These are phyloP conservation scores for Exophiala mesophila DNA, from an alignment of 2,329 filamentous ascomycete species.

Conservation along the genomic window DNA sequence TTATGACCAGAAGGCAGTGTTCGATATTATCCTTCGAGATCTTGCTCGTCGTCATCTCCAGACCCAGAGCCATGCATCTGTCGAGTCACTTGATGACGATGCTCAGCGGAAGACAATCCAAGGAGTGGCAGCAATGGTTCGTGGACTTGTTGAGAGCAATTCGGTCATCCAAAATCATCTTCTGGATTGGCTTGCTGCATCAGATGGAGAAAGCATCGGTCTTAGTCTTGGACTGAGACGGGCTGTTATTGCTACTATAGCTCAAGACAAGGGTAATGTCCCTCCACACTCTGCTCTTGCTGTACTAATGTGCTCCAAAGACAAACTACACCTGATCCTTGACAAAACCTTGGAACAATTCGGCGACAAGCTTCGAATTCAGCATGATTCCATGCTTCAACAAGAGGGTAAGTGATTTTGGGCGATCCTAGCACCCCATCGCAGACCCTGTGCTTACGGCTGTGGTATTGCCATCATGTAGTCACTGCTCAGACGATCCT, in stretches of 20 bases:
- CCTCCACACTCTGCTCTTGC: not conserved
- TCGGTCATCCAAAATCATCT: constrained; percentile 51
- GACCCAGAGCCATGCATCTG: constrained; percentile 17
- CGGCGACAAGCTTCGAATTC: constrained; percentile 80
- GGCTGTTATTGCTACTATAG: constrained; percentile 57
- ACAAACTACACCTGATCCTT: constrained; percentile 52
- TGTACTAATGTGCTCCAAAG: constrained; percentile 32
- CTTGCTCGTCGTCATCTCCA: constrained; percentile 39
- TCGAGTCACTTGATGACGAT: constrained; percentile 19
- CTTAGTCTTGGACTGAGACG: constrained; percentile 62
- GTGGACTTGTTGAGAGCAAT: constrained; percentile 45
- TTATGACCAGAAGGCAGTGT: constrained; percentile 45
- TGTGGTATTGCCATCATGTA: constrained; percentile 33
- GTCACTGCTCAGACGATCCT: constrained; percentile 76
- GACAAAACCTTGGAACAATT: constrained; percentile 70
- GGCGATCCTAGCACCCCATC: constrained; percentile 1
- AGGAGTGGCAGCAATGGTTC: constrained; percentile 56
- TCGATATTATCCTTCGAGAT: constrained; percentile 44
- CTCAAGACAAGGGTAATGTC: constrained; percentile 45
- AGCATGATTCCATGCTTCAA: constrained; percentile 74
- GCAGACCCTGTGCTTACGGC: constrained; percentile 25
- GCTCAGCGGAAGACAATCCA: constrained; percentile 38
- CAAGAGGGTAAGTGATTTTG: constrained; percentile 66
- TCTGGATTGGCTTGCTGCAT: constrained; percentile 59
- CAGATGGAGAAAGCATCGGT: constrained; percentile 61